phyloP scores from a whole-genome alignment of 345 rosid genomes.

The Populus simonii region DNA sequence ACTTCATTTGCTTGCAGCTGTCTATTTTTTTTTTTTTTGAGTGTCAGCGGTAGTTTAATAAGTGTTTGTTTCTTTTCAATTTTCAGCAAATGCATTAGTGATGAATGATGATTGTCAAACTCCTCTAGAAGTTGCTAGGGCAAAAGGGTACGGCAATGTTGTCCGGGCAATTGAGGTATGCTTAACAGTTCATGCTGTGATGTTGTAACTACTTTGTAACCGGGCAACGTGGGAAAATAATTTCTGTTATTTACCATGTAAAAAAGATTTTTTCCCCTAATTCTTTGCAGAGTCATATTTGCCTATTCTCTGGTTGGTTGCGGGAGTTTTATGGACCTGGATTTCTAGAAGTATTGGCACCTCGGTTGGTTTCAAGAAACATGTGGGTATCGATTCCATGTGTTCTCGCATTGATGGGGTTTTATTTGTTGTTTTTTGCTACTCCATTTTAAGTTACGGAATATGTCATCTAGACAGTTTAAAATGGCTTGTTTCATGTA shows the following conservation, averaged over 20 bases:
- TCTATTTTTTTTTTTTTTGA: neutral
- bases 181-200: neutral
- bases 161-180: conserved; percentile 88
- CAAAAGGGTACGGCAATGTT: conserved; percentile 62
- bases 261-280: neutral
- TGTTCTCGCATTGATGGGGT: conserved; percentile 4
- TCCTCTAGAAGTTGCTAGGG: conserved; percentile 86
- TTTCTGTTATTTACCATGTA: neutral
- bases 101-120: conserved; percentile 89
- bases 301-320: conserved; percentile 93
- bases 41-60: neutral
- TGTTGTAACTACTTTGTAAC: neutral
- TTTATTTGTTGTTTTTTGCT: neutral
- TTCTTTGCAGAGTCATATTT: conserved; percentile 57
- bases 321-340: conserved; percentile 86
- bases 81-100: conserved; percentile 75
- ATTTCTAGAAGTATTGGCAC: conserved; percentile 77
- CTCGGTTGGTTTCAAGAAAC: conserved; percentile 81
- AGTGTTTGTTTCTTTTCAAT: neutral
- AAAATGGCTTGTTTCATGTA: neutral
- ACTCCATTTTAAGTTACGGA: neutral
- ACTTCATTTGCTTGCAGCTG: neutral
- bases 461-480: neutral
- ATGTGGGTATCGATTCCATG: conserved; percentile 51
- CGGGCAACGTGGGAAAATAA: neutral